Conservation (phyloP, 495 filamentous ascomycete species). For the Articulospora tetracladia region DNA sequence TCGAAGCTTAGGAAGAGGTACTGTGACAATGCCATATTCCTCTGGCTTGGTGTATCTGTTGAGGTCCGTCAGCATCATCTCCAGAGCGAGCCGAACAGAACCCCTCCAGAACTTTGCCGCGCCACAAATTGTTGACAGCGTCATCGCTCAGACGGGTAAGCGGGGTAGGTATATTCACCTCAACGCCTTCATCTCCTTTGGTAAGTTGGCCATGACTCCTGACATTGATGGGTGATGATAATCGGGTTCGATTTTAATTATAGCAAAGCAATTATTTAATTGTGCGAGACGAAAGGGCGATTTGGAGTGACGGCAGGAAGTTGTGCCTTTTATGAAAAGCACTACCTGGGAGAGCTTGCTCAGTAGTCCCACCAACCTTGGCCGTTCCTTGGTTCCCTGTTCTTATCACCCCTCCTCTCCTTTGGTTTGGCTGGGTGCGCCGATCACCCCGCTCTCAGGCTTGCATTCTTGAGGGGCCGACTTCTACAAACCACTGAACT, state of each 20-base stretch:
- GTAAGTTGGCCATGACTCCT: conserved; percentile 32
- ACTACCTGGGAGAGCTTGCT: background rate
- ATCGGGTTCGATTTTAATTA: background rate
- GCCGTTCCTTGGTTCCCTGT: background rate
- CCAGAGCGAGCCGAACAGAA: too few species aligned
- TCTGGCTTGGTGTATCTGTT: conserved; percentile 59
- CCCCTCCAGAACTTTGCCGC: too few species aligned
- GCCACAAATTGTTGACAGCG: background rate
- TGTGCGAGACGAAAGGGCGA: background rate
- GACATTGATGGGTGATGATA: background rate
- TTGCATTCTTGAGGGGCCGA: background rate
- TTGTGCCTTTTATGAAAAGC: background rate
- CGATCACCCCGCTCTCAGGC: background rate
- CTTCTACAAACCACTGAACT: background rate
- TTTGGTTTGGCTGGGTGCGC: background rate
- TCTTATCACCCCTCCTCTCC: background rate
- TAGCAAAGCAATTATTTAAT: background rate
- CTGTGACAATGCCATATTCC: conserved; percentile 53
- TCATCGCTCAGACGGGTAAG: background rate
- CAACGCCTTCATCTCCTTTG: conserved; percentile 58
- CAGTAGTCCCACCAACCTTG: background rate
- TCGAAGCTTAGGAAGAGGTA: conserved; percentile 48
- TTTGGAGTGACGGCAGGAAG: background rate
- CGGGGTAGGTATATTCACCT: conserved; percentile 23
- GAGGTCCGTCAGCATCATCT: conserved; percentile 1